These are phyloP conservation scores for Fraxinus paxiana DNA, from an alignment of 305 asterid species.

Conservation along the genomic window DNA sequence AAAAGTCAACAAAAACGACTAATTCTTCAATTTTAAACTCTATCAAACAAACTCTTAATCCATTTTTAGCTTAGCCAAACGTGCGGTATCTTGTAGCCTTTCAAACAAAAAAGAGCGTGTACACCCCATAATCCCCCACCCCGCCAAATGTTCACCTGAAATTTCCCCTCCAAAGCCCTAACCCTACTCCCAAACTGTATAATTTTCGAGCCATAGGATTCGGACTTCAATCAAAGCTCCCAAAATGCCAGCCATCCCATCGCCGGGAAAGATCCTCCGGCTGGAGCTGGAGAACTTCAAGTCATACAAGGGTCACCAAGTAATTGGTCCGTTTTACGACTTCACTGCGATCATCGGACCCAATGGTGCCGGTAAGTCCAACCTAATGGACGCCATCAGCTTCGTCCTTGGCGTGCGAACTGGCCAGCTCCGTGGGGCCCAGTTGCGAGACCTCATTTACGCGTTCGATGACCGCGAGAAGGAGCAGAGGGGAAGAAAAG, in stretches of 20 bases:
- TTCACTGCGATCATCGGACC: constrained; percentile 96
- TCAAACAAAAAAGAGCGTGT: not conserved
- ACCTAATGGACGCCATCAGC: constrained; percentile 97
- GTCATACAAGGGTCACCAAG: constrained; percentile 85
- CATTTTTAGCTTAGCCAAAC: not conserved
- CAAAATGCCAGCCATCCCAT: constrained; percentile 44
- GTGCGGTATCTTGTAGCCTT: not conserved
- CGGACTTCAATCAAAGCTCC: constrained; percentile 21
- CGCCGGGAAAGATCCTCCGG: constrained; percentile 75
- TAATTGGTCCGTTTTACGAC: constrained; percentile 86
- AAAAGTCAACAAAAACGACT: too few species aligned
- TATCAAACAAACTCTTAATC: not conserved
- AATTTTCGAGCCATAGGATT: constrained; percentile 22
- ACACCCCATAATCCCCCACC: not conserved
- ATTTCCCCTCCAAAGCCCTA: constrained; percentile 17
- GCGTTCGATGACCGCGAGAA: constrained; percentile 85
- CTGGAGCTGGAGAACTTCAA: constrained; percentile 85
- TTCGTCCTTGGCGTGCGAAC: constrained; percentile 97
- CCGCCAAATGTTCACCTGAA: constrained; percentile 30
- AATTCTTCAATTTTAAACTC: too few species aligned
- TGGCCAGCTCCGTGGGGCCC: constrained; percentile 93
- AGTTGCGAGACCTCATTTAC: constrained; percentile 76
- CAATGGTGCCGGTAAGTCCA: constrained; percentile 92
- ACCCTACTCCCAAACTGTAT: constrained; percentile 28
- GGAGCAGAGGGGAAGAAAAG: constrained; percentile 80